These are phyloP conservation scores for Mucor indicus DNA, from an alignment of 371 early-diverging fungal genomes.

Conservation along the genomic window DNA sequence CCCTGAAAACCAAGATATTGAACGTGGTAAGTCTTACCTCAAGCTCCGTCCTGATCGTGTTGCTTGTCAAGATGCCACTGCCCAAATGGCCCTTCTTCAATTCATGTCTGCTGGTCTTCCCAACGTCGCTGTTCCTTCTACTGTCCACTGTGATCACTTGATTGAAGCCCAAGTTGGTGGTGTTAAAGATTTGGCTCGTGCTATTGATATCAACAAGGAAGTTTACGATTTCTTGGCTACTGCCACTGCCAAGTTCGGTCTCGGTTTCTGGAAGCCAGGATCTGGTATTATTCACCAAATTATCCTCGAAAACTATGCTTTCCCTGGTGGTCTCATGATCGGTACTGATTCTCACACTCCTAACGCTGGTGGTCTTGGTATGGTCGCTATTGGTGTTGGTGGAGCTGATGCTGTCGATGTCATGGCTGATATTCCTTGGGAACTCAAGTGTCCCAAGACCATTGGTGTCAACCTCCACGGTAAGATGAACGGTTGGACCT, in stretches of 20 bases:
- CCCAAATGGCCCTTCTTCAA: slow-evolving; percentile 96
- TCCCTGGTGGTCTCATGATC: slow-evolving; percentile 97
- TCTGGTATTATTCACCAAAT: slow-evolving; percentile 98
- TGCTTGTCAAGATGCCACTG: slow-evolving; percentile 97
- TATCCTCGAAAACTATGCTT: slow-evolving; percentile 96
- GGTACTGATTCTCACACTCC: slow-evolving; percentile 93
- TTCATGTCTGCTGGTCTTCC: slow-evolving; percentile 93
- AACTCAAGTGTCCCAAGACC: slow-evolving; percentile 91
- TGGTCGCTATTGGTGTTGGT: slow-evolving; percentile 96
- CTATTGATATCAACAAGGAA: slow-evolving; percentile 88
- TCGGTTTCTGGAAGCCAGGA: slow-evolving; percentile 98
- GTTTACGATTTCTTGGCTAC: slow-evolving; percentile 93
- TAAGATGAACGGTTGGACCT: slow-evolving; percentile 87
- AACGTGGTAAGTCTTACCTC: slow-evolving; percentile 86
- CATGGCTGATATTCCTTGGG: slow-evolving; percentile 98
- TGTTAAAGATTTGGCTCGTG: slow-evolving; percentile 79
- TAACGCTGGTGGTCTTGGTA: slow-evolving; percentile 92
- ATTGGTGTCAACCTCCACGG: slow-evolving; percentile 90
- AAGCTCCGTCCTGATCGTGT: slow-evolving; percentile 94
- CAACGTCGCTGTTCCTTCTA: slow-evolving; percentile 88
- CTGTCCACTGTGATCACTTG: slow-evolving; percentile 97
- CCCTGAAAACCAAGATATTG: slow-evolving; percentile 75
- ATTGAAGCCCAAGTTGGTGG: slow-evolving; percentile 93
- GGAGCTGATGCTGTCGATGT: slow-evolving; percentile 98
- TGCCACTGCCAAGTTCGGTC: slow-evolving; percentile 87